phyloP scores from a whole-genome alignment of 768 basidiomycete species.

The Rhodotorula sphaerocarpa region DNA sequence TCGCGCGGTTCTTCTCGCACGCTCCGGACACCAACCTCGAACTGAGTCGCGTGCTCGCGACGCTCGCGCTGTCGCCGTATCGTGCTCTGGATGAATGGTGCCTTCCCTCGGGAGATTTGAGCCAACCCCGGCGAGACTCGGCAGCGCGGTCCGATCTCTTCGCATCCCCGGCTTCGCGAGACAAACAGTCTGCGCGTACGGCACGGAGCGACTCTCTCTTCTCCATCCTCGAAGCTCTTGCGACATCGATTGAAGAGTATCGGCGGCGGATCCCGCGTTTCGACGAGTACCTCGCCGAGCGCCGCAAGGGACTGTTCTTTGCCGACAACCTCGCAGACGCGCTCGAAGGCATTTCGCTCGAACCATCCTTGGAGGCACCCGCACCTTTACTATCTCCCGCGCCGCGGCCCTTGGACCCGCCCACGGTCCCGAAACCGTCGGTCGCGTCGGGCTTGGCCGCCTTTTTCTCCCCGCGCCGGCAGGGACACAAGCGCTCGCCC shows the following conservation, averaged over 20 bases:
- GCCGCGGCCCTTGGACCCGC: conserved; percentile 40
- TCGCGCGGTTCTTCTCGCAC: conserved; percentile 75
- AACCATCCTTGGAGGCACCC: too few species aligned
- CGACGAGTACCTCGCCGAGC: conserved; percentile 72
- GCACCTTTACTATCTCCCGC: too few species aligned
- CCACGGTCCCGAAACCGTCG: conserved; percentile 26
- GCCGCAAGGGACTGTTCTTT: conserved; percentile 80
- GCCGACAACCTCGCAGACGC: conserved; percentile 88
- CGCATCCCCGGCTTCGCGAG: too few species aligned
- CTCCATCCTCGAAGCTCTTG: conserved; percentile 68
- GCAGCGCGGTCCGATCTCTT: too few species aligned
- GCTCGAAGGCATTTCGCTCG: conserved; percentile 55
- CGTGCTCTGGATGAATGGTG: conserved; percentile 83
- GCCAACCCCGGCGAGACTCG: too few species aligned
- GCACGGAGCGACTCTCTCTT: conserved; percentile 48
- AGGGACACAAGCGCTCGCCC: conserved; percentile 21
- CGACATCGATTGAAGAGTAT: conserved; percentile 72
- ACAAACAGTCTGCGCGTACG: too few species aligned
- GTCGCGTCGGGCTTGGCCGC: conserved; percentile 55
- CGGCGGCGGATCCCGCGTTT: conserved; percentile 66
- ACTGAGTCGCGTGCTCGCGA: conserved; percentile 70
- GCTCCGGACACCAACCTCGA: conserved; percentile 79
- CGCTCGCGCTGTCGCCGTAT: conserved; percentile 73
- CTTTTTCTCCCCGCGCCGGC: conserved; percentile 40
- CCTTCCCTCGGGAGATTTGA: too few species aligned